phyloP scores from a whole-genome alignment of 257 asterid genomes.

The Nicotiana paniculata region DNA sequence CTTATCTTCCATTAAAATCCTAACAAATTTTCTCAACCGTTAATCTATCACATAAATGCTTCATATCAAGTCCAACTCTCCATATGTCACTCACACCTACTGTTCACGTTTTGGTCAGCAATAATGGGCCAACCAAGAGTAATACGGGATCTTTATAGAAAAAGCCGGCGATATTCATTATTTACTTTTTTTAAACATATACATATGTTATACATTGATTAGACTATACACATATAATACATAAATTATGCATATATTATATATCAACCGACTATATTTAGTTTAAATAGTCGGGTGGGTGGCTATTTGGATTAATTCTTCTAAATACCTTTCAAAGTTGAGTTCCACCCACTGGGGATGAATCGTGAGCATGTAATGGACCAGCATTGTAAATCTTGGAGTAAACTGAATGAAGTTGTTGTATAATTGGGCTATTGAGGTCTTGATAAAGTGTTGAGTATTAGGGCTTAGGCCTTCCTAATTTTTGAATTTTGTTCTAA shows the following conservation, averaged over 20 bases:
- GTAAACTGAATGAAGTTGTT: slow-evolving; percentile 11
- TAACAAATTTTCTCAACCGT: slow-evolving; percentile 27
- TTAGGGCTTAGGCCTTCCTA: slow-evolving; percentile 7
- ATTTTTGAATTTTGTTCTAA: slow-evolving; percentile 3
- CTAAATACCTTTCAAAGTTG: too few species aligned
- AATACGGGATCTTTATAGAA: not conserved
- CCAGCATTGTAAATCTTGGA: slow-evolving; percentile 25
- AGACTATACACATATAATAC: too few species aligned
- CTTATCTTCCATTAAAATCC: slow-evolving; percentile 32
- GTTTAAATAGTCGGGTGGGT: too few species aligned
- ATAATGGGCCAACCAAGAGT: slow-evolving; percentile 23
- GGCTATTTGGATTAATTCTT: too few species aligned
- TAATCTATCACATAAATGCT: slow-evolving; percentile 34
- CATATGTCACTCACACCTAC: slow-evolving; percentile 43
- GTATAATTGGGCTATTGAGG: slow-evolving; percentile 16
- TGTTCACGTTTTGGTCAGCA: slow-evolving; percentile 36
- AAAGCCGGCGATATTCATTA: too few species aligned
- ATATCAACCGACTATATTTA: too few species aligned
- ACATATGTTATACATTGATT: too few species aligned
- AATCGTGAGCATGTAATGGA: slow-evolving; percentile 14
- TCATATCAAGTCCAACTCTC: slow-evolving; percentile 55
- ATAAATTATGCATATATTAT: too few species aligned
- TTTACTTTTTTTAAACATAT: too few species aligned
- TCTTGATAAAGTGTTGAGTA: slow-evolving; percentile 25
- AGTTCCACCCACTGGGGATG: too few species aligned